Percentiles rank a stretch among this genome's conserved stretches.
These are phyloP conservation scores for Lanmaoa rubissima DNA, from an alignment of 768 basidiomycete genomes.

Conservation along the genomic window DNA sequence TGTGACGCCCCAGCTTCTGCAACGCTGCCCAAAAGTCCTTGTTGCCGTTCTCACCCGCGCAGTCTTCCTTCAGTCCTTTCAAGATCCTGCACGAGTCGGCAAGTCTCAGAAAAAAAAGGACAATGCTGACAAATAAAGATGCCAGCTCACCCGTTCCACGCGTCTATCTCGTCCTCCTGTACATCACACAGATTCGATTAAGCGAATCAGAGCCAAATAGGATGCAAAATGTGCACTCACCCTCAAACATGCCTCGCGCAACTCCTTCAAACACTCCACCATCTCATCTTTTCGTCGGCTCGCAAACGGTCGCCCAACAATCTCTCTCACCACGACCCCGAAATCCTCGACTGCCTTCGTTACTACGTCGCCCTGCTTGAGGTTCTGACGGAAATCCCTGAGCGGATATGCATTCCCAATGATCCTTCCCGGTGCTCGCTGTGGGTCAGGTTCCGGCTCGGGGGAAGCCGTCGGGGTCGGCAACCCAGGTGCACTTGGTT, in stretches of 20 bases:
- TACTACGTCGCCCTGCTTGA: constrained; percentile 74
- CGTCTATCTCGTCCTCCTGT: constrained; percentile 80
- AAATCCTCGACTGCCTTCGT: constrained; percentile 85
- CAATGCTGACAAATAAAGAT: background rate
- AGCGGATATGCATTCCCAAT: constrained; percentile 74
- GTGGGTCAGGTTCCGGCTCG: constrained; percentile 45
- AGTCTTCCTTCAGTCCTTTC: constrained; percentile 53
- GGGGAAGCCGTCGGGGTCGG: constrained; percentile 57
- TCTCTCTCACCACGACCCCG: constrained; percentile 64
- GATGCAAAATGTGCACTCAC: constrained; percentile 35
- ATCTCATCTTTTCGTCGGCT: constrained; percentile 64
- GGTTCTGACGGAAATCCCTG: constrained; percentile 70
- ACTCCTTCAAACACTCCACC: constrained; percentile 63
- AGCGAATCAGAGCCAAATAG: background rate
- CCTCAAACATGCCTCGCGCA: constrained; percentile 67
- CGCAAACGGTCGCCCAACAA: constrained; percentile 71
- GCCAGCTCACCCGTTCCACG: constrained; percentile 69
- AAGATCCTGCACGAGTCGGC: constrained; percentile 50
- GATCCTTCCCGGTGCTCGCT: constrained; percentile 66
- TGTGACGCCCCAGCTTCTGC: constrained; percentile 44
- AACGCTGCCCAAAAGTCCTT: constrained; percentile 65
- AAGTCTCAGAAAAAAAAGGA: constrained; percentile 1
- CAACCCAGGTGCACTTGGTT: constrained; percentile 24
- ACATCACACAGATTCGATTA: background rate
- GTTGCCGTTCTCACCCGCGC: constrained; percentile 56